Base-by-base conservation (phyloP, 306 rosid genomes). In the Sesbania bispinosa region DNA sequence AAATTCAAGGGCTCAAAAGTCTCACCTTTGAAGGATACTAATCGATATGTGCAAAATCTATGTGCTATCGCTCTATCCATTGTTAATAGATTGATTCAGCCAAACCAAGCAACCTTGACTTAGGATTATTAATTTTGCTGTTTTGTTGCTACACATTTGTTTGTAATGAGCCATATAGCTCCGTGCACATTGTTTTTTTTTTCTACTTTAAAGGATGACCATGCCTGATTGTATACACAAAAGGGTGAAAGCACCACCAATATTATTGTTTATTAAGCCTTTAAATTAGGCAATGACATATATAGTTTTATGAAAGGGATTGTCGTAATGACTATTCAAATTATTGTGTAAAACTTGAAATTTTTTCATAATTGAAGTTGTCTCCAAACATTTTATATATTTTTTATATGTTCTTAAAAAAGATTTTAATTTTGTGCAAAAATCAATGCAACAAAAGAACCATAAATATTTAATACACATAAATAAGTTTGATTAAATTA, bases 11-110 rank as follows among this genome's bases (percentile, higher is more conserved):
- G 46, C 10, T 6, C 7, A 0, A 0, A 0, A 13, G 23, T 0
- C 4, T 62, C 27, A 2, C 43, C 78, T 33, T 64, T 78, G 10
- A 71, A 14, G 16, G 69, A 63, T 54, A 71, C 69, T 2, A 71
- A 71, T 1, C 19, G 55, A 33, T 78, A 71, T 19, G 29, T 64
- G 39, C 53, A 54, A 54, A 71, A 71, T 45, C 38, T 78, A 0
- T 78, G 78, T 54, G 19, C 69, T 36, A 64, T 71, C 14, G 3
- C 46, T 9, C 14, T 64, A 6, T 54, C 82, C n/a, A 64, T 64
- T 43, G 16, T 64, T 36, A n/a, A 63, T 48, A 71, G 24, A 16
- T 54, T 78, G 69, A 19, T 63, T 54, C 36, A 4, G 3, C 2
- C 43, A 54, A 21, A 54, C 7, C 43, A 20, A 2, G 66, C 6